Evolutionary conservation across 2,329 filamentous ascomycete genomes (phyloP), one percentile per base, ranked within the genome.

Genomic region (Fusarium pininemorale): DNA sequence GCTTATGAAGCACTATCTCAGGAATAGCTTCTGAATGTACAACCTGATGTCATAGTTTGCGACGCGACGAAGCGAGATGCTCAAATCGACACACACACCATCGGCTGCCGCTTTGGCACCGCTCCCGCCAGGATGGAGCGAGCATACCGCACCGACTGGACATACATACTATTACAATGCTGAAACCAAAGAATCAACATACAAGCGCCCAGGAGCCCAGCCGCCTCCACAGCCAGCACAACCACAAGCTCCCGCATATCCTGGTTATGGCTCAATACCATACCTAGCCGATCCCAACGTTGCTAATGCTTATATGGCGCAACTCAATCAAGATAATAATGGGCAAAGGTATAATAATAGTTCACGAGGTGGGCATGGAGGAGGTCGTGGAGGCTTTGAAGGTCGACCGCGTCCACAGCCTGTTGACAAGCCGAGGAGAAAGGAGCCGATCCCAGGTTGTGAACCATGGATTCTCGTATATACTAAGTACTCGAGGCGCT

Each of bases 381-480:
- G 83, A 44, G 82, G 84, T 6, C 84, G 85, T 69, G 85, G 84
- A 9, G 87, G 86, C 10, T 86, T 88, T 75, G 88, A 90, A 56
- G 86, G 89, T 53, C 86, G 91, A 67, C 90, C 90, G 38, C 87
- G 88, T 50, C 89, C 88, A n/a, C 91, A 94, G 71, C 93, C 91
- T 1, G 83, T 88, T 51, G 96, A 98, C 81, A 92, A 92, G 73
- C 96, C 96, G 6, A 94, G 92, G 82, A 91, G 91, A 35, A 95
- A 94, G 80, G 89, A 93, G 63, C 80, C 87, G 11, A 96, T 99
- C 51, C 95, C 95, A 0, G 92, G 92, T 6, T 93, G 91, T 77
- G 92, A 93, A 76, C 93, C 95, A 22, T 99, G 96, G 96, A 84
- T 97, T 1, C 85, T 99, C 7, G 94, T 99, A n/a, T 94, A 93